Base-by-base conservation (phyloP, 2,329 filamentous ascomycete species). In the Amesomyces nigricolor region DNA sequence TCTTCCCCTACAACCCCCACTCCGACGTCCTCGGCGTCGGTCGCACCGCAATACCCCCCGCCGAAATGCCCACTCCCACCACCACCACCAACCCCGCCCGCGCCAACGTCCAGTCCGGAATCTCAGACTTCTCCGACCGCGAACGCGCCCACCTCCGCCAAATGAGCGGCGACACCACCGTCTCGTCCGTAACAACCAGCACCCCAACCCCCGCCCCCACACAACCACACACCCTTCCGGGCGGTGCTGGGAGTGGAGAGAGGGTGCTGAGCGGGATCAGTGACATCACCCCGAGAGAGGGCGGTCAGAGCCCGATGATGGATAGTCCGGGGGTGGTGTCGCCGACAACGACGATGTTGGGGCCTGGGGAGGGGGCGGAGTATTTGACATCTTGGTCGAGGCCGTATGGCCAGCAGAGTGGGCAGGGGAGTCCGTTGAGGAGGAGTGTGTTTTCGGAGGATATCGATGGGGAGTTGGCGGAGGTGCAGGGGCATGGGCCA, bases 381-480 rank as follows among this genome's bases (percentile, higher is more conserved):
- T 68, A 69, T 38, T 39, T 68, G 9, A 22, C 37, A 9, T 37
- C 22, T 6, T 26, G 22, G 22, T 26, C 37, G 26, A 19, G 53
- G 53, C 54, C 57, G 48, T 13, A 46, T 37, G 26, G 45, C 48
- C 56, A 22, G 51, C 50, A 9, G 58, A 56, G 57, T 35, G 35
- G 49, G 8, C 46, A 53, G n/a, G 56, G 56, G 19, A 67, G 62
- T 49, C 60, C 64, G 4, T 45, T 68, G n/a, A 65, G 73, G 50
- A 71, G 66, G 64, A 75, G 73, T 29, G 68, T 73, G 39, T 76
- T 77, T 42, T 63, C 66, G 6, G 72, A 75, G 40, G 73, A 76
- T 61, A 67, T 72, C 64, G 67, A 63, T 9, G 63, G 54, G 11
- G 32, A n/a, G 6, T 6, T 19, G 52, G 30, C 22, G 26, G 14